Base-by-base conservation (phyloP, 106 monocot species). In the Triglochin maritima region DNA sequence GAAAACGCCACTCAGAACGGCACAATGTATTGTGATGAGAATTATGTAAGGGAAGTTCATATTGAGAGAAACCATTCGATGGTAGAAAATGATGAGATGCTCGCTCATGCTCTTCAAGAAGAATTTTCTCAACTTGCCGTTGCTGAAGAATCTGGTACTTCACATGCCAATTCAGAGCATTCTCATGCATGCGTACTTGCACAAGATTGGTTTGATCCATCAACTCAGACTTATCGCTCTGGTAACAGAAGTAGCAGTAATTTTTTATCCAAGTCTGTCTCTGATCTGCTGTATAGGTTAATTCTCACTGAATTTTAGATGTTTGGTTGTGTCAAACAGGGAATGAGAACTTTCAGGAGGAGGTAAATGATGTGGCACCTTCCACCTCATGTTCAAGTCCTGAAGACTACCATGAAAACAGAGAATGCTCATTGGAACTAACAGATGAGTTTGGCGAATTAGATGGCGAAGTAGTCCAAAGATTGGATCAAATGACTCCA, bases 391-490 rank as follows among this genome's bases (percentile, higher is more conserved):
- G 73, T 78, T 86, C 91, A 73, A 88, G 84, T 64, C 82, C 91
- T 49, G 84, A 84, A 67, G 71, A 77, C 17, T 68, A 46, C 44
- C 68, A 57, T 70, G 77, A 77, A 48, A 80, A 72, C 44, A 74
- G 79, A 13, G 82, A 78, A 42, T 79, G 73, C 69, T 41, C 65
- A 62, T 72, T 82, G 62, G 84, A 89, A 70, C 49, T 82, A 49
- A 62, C 76, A 47, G 83, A 96, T 62, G 85, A 87, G 47, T 82
- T 57, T 80, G 85, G 78, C 44, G 67, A 66, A 11, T 70, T 87
- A 49, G 94, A 94, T 66, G 93, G 81, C 68, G 95, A 96, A 88
- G 76, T 96, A 50, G 85, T 83, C 29, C 83, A 85, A 72, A 83
- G 91, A 72, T 63, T 98, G 63, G 80, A 86, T 78, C 83, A 82